Evolutionary conservation across 2,329 filamentous ascomycete species (phyloP), one percentile per base, ranked within the genome.

Genomic region (Sphaerulina vaccinii): DNA sequence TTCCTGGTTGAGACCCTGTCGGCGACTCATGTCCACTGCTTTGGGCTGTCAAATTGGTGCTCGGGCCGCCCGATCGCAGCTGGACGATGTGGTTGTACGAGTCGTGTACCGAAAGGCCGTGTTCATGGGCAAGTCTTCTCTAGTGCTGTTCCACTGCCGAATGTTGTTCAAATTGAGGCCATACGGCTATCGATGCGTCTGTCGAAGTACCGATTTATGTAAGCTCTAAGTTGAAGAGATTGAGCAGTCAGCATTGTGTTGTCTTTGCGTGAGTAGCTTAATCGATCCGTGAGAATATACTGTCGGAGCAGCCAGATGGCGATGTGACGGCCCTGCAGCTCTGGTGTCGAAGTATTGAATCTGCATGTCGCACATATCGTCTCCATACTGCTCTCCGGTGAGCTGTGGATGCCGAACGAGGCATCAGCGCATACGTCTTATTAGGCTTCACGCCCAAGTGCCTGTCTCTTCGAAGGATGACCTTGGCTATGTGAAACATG

Each of bases 331-430:
- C n/a, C n/a, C n/a, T n/a, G n/a, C n/a, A n/a, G n/a, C n/a, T n/a
- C n/a, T n/a, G n/a, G n/a, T n/a, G n/a, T n/a, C n/a, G n/a, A n/a
- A n/a, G n/a, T n/a, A n/a, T n/a, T 65, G 38, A 76, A 40, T 23
- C 74, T 62, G 10, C 72, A 70, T 19, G 75, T 62, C 19, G 73
- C 72, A 56, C 75, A 77, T 1, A 58, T 68, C 62, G 74, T 73
- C 56, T 76, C 72, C 0, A 70, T 74, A 5, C 73, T 74, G 56
- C 74, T 76, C 46, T 75, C 72, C 64, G 75, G 73, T 19, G 23
- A n/a, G n/a, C n/a, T n/a, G n/a, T n/a, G n/a, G n/a, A n/a, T n/a
- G n/a, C 35, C 38, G 23, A 7, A 23, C 23, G 16, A 21, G 22
- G 19, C 18, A 9, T 48, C 38, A 48, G 45, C 24, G 7, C 16